These are phyloP conservation scores for Carex cristatella DNA, from an alignment of 176 grass and related monocot genomes.

Conservation along the genomic window DNA sequence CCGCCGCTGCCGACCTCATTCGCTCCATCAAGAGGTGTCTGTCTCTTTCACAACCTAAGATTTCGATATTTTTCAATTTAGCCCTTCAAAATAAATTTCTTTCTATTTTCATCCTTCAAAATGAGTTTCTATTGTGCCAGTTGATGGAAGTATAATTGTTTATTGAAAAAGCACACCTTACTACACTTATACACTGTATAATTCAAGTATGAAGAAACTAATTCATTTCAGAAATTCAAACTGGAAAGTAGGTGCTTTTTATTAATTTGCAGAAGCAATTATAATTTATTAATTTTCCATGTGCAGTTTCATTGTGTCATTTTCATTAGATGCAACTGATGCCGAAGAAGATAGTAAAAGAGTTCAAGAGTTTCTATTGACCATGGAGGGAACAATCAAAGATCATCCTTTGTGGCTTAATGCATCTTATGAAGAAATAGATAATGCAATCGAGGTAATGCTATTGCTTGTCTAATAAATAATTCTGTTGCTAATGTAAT, in stretches of 20 bases:
- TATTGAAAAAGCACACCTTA: background rate
- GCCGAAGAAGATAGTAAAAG: constrained; percentile 48
- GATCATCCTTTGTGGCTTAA: constrained; percentile 66
- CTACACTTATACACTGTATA: background rate
- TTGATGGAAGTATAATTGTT: background rate
- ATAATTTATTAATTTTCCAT: background rate
- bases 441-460: constrained; percentile 78
- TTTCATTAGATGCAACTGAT: constrained; percentile 42
- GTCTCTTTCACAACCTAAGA: background rate
- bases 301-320: constrained; percentile 73
- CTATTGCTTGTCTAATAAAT: background rate
- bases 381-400: constrained; percentile 60
- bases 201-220: background rate
- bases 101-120: background rate
- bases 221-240: background rate
- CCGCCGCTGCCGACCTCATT: constrained; percentile 65
- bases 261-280: background rate
- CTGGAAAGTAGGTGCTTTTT: background rate
- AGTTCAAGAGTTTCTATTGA: constrained; percentile 59
- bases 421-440: constrained; percentile 64
- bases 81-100: background rate
- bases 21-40: constrained; percentile 65
- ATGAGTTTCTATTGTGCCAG: no score
- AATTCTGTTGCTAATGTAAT: no score
- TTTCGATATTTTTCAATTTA: background rate